Conservation (phyloP, 768 basidiomycete genomes). For the Exidia glandulosa region DNA sequence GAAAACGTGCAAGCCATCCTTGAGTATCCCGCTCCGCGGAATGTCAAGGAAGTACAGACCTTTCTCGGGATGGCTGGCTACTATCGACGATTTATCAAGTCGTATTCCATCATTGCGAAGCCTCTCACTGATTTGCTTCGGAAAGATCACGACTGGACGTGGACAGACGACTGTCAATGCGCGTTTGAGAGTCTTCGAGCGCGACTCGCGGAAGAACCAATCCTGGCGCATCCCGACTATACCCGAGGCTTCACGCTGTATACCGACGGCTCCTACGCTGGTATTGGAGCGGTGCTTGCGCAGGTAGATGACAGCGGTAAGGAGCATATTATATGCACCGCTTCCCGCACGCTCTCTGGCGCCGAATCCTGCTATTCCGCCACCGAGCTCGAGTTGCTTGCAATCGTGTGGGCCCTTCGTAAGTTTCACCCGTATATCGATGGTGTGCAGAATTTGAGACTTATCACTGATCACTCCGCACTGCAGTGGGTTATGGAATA, state of each 20-base stretch:
- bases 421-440: not conserved
- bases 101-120: conserved; percentile 16
- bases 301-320: not conserved
- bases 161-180: not conserved
- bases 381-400: not conserved
- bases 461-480: not conserved
- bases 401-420: not conserved
- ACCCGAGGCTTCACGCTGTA: not conserved
- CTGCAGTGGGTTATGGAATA: not conserved
- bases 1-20: conserved; percentile 20
- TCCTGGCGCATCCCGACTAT: not conserved
- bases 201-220: not conserved
- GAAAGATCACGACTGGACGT: not conserved
- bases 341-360: not conserved
- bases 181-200: not conserved
- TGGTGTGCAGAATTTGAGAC: not conserved
- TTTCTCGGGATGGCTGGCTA: conserved; percentile 22
- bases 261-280: not conserved
- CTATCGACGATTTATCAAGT: conserved; percentile 19
- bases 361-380: not conserved
- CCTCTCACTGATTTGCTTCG: not conserved
- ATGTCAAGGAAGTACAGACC: conserved; percentile 10
- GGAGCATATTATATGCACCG: not conserved
- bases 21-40: conserved; percentile 18
- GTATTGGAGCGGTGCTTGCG: not conserved